Percentiles rank a stretch among this genome's conserved stretches.
Conservation (phyloP, 495 filamentous ascomycete species). For the Penicillium maclennaniae region DNA sequence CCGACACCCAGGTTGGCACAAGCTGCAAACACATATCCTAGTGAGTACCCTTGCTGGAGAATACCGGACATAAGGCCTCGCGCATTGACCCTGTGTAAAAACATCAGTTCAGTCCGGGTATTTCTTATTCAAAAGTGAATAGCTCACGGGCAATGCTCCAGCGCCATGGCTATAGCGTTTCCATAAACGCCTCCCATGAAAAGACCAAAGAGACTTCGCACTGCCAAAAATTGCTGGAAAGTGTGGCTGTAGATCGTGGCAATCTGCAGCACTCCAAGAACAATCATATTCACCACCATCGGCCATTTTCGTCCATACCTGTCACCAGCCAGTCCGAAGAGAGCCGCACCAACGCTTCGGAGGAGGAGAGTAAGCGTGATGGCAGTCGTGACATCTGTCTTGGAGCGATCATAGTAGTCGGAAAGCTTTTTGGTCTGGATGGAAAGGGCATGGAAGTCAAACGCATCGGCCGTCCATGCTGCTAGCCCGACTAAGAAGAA, state of each 20-base stretch:
- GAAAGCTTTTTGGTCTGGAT: conserved; percentile 68
- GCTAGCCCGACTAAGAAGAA: conserved; percentile 61
- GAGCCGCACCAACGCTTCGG: conserved; percentile 63
- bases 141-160: conserved; percentile 66
- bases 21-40: conserved; percentile 72
- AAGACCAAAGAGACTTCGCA: conserved; percentile 68
- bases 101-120: neutral
- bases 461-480: conserved; percentile 68
- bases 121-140: neutral
- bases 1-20: conserved; percentile 65
- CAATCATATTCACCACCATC: conserved; percentile 69
- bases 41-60: conserved; percentile 71
- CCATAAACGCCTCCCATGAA: conserved; percentile 84
- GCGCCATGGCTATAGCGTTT: conserved; percentile 74
- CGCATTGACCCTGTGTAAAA: conserved; percentile 46
- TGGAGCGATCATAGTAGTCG: conserved; percentile 58
- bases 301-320: conserved; percentile 78
- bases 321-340: conserved; percentile 71
- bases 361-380: conserved; percentile 72
- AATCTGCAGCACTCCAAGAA: conserved; percentile 62
- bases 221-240: conserved; percentile 66
- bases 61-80: conserved; percentile 75
- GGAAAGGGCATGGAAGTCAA: conserved; percentile 74
- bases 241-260: conserved; percentile 66
- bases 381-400: conserved; percentile 66